Evolutionary conservation across 164 flowering plant genomes (phyloP), one percentile per base, ranked within the genome.

Genomic region (Akebia trifoliata): DNA sequence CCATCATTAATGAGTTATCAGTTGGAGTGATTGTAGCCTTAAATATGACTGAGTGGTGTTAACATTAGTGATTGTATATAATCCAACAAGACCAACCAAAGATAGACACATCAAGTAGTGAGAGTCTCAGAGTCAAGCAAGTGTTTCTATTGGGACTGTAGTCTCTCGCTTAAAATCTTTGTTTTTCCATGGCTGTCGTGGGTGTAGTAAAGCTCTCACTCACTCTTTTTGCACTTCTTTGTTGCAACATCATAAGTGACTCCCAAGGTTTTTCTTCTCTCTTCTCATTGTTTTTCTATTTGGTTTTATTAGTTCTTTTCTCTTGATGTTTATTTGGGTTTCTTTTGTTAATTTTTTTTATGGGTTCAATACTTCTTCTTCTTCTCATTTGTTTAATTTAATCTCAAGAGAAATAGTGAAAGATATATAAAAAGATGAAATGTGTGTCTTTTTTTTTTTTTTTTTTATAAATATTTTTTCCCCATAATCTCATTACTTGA

Each of bases 1-100:
- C 60, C 17, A 4, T 53, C 70, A 66, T 70, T 54, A 66, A 66
- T 61, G 69, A 31, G 24, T 14, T 48, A 3, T 63, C 56, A 36
- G 57, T 53, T 57, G 43, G 54, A 20, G 21, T 34, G 6, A 26
- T 20, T 24, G 36, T n/a, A n/a, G n/a, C 22, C 20, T 67, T 36
- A 28, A 44, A 20, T 61, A 39, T 5, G 25, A 28, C 9, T 11
- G n/a, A n/a, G n/a, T n/a, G n/a, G n/a, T n/a, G n/a, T n/a, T n/a
- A 44, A 17, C 12, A 17, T 25, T 17, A 49, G 12, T 22, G 4
- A 29, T 21, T 8, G 59, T 71, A 77, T 79, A 70, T 43, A 69
- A 58, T 73, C 48, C 66, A 37, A 60, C 69, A 62, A 70, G 72
- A 49, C 82, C 85, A 84, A 78, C 76, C 77, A 73, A 59, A 38